phyloP scores from a whole-genome alignment of 2,329 filamentous ascomycete genomes.

The Trichophyton verrucosum region DNA sequence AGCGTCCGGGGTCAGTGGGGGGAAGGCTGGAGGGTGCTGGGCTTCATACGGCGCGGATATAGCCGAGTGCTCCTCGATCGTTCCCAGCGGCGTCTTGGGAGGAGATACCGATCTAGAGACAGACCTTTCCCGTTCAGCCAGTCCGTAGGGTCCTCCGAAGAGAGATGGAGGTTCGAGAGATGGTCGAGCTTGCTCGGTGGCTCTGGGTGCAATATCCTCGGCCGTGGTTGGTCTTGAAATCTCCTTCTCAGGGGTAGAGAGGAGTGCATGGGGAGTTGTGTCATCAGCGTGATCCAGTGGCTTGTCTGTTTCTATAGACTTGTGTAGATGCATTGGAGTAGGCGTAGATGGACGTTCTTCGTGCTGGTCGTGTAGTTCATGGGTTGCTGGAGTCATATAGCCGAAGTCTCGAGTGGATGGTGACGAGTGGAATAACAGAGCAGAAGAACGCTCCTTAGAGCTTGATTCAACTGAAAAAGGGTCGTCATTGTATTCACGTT shows the following conservation, averaged over 20 bases:
- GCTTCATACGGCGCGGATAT: neutral
- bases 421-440: slow-evolving; percentile 33
- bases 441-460: slow-evolving; percentile 35
- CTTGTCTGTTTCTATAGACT: neutral
- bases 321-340: neutral
- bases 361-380: neutral
- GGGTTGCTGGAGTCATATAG: neutral
- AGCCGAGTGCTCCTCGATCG: slow-evolving; percentile 40
- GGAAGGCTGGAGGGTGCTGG: neutral
- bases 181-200: slow-evolving; percentile 1
- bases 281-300: neutral
- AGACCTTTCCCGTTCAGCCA: slow-evolving; percentile 15
- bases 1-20: slow-evolving; percentile 15
- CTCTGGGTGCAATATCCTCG: neutral
- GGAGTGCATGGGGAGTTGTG: neutral
- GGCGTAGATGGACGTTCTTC: neutral
- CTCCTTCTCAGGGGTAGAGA: neutral
- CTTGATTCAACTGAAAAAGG: slow-evolving; percentile 32
- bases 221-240: neutral
- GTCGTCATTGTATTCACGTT: slow-evolving; percentile 6
- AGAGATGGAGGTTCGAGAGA: slow-evolving; percentile 23
- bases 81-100: slow-evolving; percentile 34
- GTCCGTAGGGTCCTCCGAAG: slow-evolving; percentile 23
- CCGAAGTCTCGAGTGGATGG: slow-evolving; percentile 22
- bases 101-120: slow-evolving; percentile 23